A percentile compares a stretch with the other conserved stretches of the same genome.
phyloP scores from a whole-genome alignment of 768 basidiomycete species.

The Termitomyces sp. region DNA sequence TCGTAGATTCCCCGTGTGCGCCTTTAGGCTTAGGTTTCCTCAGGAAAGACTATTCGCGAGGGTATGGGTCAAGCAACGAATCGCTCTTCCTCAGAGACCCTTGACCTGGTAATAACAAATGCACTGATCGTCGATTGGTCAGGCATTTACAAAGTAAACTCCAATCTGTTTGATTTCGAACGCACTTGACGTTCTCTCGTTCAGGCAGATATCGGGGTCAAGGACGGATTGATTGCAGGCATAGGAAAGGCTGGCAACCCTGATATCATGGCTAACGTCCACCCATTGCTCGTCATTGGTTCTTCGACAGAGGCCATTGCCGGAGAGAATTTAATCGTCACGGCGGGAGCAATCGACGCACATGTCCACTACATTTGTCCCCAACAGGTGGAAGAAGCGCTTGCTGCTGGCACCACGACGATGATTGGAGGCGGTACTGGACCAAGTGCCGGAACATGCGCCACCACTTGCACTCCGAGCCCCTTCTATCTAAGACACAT shows the following conservation, averaged over 20 bases:
- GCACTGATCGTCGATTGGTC: slow-evolving; percentile 92
- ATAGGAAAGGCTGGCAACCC: slow-evolving; percentile 99
- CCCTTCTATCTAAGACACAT: slow-evolving; percentile 87
- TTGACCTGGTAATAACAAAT: slow-evolving; percentile 95
- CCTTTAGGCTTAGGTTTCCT: neutral
- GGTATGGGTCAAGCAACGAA: slow-evolving; percentile 94
- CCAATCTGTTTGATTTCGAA: neutral
- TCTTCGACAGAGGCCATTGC: slow-evolving; percentile 94
- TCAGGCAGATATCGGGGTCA: slow-evolving; percentile 93
- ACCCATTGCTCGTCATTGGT: slow-evolving; percentile 70
- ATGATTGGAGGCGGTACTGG: slow-evolving; percentile 97
- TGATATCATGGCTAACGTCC: slow-evolving; percentile 81
- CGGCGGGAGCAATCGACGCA: slow-evolving; percentile 88
- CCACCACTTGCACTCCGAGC: slow-evolving; percentile 92
- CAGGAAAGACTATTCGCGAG: slow-evolving; percentile 91
- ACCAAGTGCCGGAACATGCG: slow-evolving; percentile 82
- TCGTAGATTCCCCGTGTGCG: slow-evolving; percentile 3
- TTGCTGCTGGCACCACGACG: slow-evolving; percentile 82
- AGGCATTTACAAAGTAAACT: slow-evolving; percentile 83
- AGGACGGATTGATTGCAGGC: slow-evolving; percentile 71
- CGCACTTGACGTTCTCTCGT: neutral
- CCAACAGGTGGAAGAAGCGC: slow-evolving; percentile 83
- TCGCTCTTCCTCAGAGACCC: slow-evolving; percentile 53
- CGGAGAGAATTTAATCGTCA: slow-evolving; percentile 90
- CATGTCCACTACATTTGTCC: slow-evolving; percentile 97